phyloP scores from a whole-genome alignment of 1,284 basidiomycete genomes.

The Pisolithus thermaeus region DNA sequence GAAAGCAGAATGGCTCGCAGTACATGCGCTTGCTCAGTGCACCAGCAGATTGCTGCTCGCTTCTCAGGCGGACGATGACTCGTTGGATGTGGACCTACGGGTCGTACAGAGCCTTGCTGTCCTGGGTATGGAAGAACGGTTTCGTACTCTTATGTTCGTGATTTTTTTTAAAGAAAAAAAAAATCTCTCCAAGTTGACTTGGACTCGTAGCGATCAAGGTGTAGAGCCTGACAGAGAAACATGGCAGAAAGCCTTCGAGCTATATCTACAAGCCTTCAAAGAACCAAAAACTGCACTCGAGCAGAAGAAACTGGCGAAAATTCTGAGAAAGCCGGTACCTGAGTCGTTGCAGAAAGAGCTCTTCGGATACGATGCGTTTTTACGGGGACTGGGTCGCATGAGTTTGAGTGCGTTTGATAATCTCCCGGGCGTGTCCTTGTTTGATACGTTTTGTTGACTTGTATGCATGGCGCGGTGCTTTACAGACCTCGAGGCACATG shows the following conservation, averaged over 20 bases:
- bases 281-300: slow-evolving; percentile 42
- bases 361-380: slow-evolving; percentile 71
- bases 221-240: slow-evolving; percentile 50
- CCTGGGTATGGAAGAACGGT: slow-evolving; percentile 62
- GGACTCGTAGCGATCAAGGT: slow-evolving; percentile 17
- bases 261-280: slow-evolving; percentile 56
- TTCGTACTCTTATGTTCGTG: slow-evolving; percentile 46
- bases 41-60: slow-evolving; percentile 61
- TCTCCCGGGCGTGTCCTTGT: background rate
- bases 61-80: slow-evolving; percentile 41
- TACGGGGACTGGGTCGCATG: slow-evolving; percentile 74
- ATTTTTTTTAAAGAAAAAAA: slow-evolving; percentile 5
- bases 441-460: background rate
- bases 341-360: slow-evolving; percentile 50
- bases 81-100: slow-evolving; percentile 44
- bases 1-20: slow-evolving; percentile 61
- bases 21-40: slow-evolving; percentile 67
- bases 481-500: slow-evolving; percentile 78
- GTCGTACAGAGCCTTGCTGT: slow-evolving; percentile 49
- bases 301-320: slow-evolving; percentile 50
- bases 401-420: slow-evolving; percentile 58
- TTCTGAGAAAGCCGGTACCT: slow-evolving; percentile 53
- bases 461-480: too few species aligned
- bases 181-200: background rate
- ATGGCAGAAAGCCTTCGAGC: slow-evolving; percentile 58